Percentiles rank a stretch among this genome's conserved stretches.
Conservation (phyloP, 2,329 filamentous ascomycete species). For the Beauveria sp. region DNA sequence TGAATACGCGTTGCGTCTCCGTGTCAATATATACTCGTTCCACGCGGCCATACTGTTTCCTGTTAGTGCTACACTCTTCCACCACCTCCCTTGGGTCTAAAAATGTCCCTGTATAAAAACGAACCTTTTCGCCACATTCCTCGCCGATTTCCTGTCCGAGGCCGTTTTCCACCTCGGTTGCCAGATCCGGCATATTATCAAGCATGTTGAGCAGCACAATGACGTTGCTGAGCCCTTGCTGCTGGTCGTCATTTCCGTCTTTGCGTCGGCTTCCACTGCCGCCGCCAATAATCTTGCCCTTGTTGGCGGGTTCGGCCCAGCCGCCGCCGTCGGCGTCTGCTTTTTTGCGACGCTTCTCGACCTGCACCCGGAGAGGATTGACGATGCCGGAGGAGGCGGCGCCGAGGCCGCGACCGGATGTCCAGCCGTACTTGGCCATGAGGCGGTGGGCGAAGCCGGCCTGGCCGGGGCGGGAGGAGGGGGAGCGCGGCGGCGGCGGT, state of each 20-base stretch:
- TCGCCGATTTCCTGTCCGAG: conserved; percentile 93
- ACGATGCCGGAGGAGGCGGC: conserved; percentile 76
- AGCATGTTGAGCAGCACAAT: conserved; percentile 81
- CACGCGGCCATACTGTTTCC: conserved; percentile 65
- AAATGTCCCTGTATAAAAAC: not conserved
- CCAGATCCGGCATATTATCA: conserved; percentile 68
- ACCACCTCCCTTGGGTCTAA: too few relatives aligned
- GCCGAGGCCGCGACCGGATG: conserved; percentile 78
- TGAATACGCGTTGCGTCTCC: conserved; percentile 65
- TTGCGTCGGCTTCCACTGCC: conserved; percentile 23
- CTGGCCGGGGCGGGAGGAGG: conserved; percentile 66
- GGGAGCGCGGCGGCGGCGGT: conserved; percentile 36
- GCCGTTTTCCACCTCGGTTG: conserved; percentile 65
- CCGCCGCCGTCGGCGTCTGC: conserved; percentile 73
- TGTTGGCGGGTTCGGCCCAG: conserved; percentile 60
- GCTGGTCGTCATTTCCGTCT: conserved; percentile 35
- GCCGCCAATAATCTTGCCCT: conserved; percentile 76
- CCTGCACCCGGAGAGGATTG: conserved; percentile 72
- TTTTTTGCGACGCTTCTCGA: conserved; percentile 78
- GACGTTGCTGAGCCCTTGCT: conserved; percentile 71
- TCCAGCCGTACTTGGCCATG: conserved; percentile 92
- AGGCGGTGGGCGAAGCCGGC: conserved; percentile 79
- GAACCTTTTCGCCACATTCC: conserved; percentile 74
- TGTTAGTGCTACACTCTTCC: not conserved
- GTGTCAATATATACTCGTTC: conserved; percentile 71